Conservation (phyloP, 2,329 filamentous ascomycete species). For the Dryadomyces quercus-mongolicae region DNA sequence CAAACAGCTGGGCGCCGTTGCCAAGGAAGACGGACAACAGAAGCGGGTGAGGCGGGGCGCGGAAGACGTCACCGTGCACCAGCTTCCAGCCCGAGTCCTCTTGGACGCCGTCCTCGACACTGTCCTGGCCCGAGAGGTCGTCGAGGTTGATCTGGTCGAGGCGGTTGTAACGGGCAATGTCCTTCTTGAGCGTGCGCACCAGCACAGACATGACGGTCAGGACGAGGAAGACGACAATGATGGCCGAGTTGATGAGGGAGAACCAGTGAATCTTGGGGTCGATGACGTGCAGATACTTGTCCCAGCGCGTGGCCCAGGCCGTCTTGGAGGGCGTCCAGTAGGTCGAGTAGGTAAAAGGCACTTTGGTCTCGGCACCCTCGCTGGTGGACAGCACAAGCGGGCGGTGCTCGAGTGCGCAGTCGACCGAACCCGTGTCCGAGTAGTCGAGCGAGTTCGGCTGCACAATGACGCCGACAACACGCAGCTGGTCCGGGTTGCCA, state of each 20-base stretch:
- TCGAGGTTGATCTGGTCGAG: slow-evolving; percentile 85
- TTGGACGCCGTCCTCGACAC: slow-evolving; percentile 92
- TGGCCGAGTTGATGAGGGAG: slow-evolving; percentile 88
- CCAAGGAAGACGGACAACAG: slow-evolving; percentile 80
- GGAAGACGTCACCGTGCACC: slow-evolving; percentile 95
- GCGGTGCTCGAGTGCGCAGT: slow-evolving; percentile 48
- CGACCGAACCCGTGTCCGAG: slow-evolving; percentile 38
- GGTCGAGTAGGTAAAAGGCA: slow-evolving; percentile 86
- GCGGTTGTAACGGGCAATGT: slow-evolving; percentile 93
- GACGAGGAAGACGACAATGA: slow-evolving; percentile 86
- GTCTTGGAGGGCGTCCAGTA: slow-evolving; percentile 77
- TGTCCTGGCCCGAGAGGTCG: slow-evolving; percentile 68
- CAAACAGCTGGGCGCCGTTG: slow-evolving; percentile 91
- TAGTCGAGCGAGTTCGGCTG: slow-evolving; percentile 63
- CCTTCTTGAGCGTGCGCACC: slow-evolving; percentile 77
- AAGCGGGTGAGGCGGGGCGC: slow-evolving; percentile 70
- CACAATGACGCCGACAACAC: slow-evolving; percentile 87
- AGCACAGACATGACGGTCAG: slow-evolving; percentile 90
- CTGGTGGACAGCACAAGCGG: slow-evolving; percentile 53
- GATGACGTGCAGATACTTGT: slow-evolving; percentile 95
- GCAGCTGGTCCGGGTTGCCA: slow-evolving; percentile 53
- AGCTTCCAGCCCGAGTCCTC: slow-evolving; percentile 99
- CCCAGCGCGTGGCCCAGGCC: slow-evolving; percentile 94
- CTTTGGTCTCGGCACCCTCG: slow-evolving; percentile 41
- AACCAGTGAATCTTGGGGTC: slow-evolving; percentile 99